These are phyloP conservation scores for Amanita thiersii DNA, from an alignment of 768 basidiomycete species.

Conservation along the genomic window DNA sequence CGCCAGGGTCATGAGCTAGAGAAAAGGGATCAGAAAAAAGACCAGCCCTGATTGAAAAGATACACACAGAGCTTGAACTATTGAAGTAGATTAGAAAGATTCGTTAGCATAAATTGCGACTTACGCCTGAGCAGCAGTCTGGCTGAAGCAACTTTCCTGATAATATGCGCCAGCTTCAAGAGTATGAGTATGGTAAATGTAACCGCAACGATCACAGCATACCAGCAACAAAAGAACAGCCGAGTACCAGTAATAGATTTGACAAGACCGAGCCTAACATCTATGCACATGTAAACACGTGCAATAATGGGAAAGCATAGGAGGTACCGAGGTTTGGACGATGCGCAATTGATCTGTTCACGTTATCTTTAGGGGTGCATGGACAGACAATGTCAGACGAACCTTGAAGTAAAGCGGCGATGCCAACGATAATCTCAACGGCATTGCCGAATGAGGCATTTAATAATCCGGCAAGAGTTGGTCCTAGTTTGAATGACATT, in stretches of 20 bases:
- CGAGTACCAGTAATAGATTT: constrained; percentile 84
- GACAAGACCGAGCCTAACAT: constrained; percentile 90
- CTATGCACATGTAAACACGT: constrained; percentile 23
- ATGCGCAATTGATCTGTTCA: constrained; percentile 67
- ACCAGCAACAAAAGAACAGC: constrained; percentile 86
- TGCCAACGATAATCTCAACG: constrained; percentile 84
- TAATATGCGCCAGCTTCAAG: constrained; percentile 53
- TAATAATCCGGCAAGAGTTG: constrained; percentile 79
- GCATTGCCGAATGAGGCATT: constrained; percentile 84
- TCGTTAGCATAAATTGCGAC: constrained; percentile 18
- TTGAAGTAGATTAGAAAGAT: constrained; percentile 5
- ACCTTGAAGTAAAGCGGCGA: constrained; percentile 80
- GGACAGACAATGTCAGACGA: too few species aligned
- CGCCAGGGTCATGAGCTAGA: constrained; percentile 74
- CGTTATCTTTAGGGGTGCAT: constrained; percentile 6
- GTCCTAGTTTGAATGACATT: constrained; percentile 68
- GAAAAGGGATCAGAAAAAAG: not conserved
- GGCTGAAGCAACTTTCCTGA: constrained; percentile 65
- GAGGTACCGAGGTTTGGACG: constrained; percentile 79
- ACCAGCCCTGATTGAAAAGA: not conserved
- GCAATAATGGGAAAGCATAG: not conserved
- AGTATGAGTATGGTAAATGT: constrained; percentile 3
- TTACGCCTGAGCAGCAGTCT: constrained; percentile 83
- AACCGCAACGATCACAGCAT: constrained; percentile 11
- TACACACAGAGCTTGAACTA: constrained; percentile 41